These are phyloP conservation scores for Hysterangium stoloniferum DNA, from an alignment of 768 basidiomycete species.

Conservation along the genomic window DNA sequence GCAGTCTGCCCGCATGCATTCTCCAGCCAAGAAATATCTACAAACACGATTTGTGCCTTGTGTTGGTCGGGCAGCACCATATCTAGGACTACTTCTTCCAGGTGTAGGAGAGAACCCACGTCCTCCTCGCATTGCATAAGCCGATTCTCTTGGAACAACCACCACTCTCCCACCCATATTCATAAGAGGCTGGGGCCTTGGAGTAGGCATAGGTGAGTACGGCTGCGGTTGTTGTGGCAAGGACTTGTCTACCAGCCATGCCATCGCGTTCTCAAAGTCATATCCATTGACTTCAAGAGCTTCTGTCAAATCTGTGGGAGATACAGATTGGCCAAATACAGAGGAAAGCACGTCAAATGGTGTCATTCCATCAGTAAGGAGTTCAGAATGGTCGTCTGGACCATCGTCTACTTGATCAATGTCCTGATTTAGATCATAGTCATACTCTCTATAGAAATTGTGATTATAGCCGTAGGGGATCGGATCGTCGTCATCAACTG, in stretches of 20 bases:
- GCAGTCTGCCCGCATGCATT: slow-evolving; percentile 93
- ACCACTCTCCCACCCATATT: slow-evolving; percentile 66
- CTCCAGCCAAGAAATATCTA: slow-evolving; percentile 93
- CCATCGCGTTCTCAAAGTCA: slow-evolving; percentile 95
- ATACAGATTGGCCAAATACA: slow-evolving; percentile 86
- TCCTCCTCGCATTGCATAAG: slow-evolving; percentile 32
- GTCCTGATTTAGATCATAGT: slow-evolving; percentile 21
- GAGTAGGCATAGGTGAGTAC: slow-evolving; percentile 11
- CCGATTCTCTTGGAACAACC: slow-evolving; percentile 51
- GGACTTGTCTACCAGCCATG: slow-evolving; percentile 78
- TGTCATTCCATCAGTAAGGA: slow-evolving; percentile 89
- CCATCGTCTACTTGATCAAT: slow-evolving; percentile 1
- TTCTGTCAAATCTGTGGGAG: slow-evolving; percentile 88
- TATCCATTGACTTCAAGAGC: slow-evolving; percentile 82
- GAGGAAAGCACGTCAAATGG: slow-evolving; percentile 94
- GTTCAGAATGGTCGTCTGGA: slow-evolving; percentile 28
- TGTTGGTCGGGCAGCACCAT: slow-evolving; percentile 47
- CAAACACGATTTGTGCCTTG: slow-evolving; percentile 77
- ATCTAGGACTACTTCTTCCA: slow-evolving; percentile 29
- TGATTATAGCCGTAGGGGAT: slow-evolving; percentile 25
- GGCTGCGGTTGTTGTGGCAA: slow-evolving; percentile 38
- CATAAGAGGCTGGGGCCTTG: slow-evolving; percentile 40
- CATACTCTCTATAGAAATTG: slow-evolving; percentile 20
- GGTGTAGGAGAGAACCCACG: slow-evolving; percentile 29
- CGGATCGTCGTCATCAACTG: slow-evolving; percentile 36